A percentile compares a stretch with the other conserved stretches of the same genome.
phyloP scores from a whole-genome alignment of 2,329 filamentous ascomycete species.

The Phoma sp. region DNA sequence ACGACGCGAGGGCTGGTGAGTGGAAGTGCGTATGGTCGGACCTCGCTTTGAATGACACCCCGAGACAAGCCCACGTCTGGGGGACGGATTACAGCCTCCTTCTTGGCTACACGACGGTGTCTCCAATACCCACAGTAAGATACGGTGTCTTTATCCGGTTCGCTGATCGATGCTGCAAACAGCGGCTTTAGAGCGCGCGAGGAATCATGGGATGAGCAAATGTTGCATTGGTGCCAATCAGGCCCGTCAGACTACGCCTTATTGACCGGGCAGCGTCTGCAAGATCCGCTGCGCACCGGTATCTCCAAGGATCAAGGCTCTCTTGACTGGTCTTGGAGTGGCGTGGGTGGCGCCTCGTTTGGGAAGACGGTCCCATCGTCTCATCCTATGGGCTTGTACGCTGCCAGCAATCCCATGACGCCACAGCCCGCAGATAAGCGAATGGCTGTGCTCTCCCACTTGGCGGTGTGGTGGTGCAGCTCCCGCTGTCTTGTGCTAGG shows the following conservation, averaged over 20 bases:
- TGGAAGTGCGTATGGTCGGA: slow-evolving; percentile 25
- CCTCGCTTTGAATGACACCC: slow-evolving; percentile 25
- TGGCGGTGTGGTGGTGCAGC: slow-evolving; percentile 38
- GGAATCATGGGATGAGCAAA: slow-evolving; percentile 27
- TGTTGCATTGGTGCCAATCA: slow-evolving; percentile 31
- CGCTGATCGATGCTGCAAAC: slow-evolving; percentile 35
- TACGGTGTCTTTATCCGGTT: slow-evolving; percentile 14
- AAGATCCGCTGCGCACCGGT: slow-evolving; percentile 29
- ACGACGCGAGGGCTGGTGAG: slow-evolving; percentile 27
- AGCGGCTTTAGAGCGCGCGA: slow-evolving; percentile 35
- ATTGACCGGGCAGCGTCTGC: slow-evolving; percentile 21
- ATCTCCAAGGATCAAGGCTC: slow-evolving; percentile 28
- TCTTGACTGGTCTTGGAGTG: slow-evolving; percentile 33
- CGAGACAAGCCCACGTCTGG: slow-evolving; percentile 27
- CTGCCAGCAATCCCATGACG: slow-evolving; percentile 31
- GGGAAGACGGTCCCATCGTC: slow-evolving; percentile 15
- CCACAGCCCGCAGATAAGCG: slow-evolving; percentile 43
- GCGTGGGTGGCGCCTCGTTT: slow-evolving; percentile 41
- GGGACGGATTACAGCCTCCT: slow-evolving; percentile 12
- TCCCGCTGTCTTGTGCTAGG: slow-evolving; percentile 26
- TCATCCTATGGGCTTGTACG: slow-evolving; percentile 14
- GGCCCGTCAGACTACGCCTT: slow-evolving; percentile 20
- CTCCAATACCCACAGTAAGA: slow-evolving; percentile 13
- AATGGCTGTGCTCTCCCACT: slow-evolving; percentile 36
- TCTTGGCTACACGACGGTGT: slow-evolving; percentile 27